Percentiles rank a stretch among this genome's conserved stretches.
phyloP scores from a whole-genome alignment of 1,284 basidiomycete genomes.

The Malassezia pachydermatis region DNA sequence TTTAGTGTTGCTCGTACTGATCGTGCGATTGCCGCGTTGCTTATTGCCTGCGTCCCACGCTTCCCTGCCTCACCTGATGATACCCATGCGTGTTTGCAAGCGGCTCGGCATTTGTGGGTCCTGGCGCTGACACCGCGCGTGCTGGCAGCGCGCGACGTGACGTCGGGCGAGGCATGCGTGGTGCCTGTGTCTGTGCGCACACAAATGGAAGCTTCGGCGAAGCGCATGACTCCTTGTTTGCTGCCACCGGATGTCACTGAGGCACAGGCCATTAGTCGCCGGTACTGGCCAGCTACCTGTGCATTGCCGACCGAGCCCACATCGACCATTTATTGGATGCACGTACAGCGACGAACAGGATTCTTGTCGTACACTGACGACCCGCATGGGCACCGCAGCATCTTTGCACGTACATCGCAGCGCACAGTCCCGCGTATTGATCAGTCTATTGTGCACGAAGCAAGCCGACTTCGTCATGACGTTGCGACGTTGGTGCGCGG shows the following conservation, averaged over 20 bases:
- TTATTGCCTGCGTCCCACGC: constrained; percentile 67
- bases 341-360: constrained; percentile 78
- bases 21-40: constrained; percentile 75
- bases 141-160: constrained; percentile 60
- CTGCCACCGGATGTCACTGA: constrained; percentile 68
- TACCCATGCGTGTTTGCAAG: constrained; percentile 83
- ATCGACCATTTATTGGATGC: constrained; percentile 22
- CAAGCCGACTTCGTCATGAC: constrained; percentile 51
- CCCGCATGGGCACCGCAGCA: constrained; percentile 76
- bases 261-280: constrained; percentile 75
- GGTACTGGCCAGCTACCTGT: constrained; percentile 59
- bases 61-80: constrained; percentile 63
- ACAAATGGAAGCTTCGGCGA: constrained; percentile 12
- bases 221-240: constrained; percentile 82
- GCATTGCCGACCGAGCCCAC: not conserved
- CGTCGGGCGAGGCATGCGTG: constrained; percentile 26
- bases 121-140: constrained; percentile 88
- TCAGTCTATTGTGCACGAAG: constrained; percentile 7
- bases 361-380: constrained; percentile 86
- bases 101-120: constrained; percentile 88
- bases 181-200: constrained; percentile 20
- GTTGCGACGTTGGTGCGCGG: constrained; percentile 71
- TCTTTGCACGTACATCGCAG: constrained; percentile 47
- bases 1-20: constrained; percentile 86
- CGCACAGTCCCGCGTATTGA: constrained; percentile 11